These are phyloP conservation scores for Penicillium thymicola DNA, from an alignment of 2,329 filamentous ascomycete species.

Conservation along the genomic window DNA sequence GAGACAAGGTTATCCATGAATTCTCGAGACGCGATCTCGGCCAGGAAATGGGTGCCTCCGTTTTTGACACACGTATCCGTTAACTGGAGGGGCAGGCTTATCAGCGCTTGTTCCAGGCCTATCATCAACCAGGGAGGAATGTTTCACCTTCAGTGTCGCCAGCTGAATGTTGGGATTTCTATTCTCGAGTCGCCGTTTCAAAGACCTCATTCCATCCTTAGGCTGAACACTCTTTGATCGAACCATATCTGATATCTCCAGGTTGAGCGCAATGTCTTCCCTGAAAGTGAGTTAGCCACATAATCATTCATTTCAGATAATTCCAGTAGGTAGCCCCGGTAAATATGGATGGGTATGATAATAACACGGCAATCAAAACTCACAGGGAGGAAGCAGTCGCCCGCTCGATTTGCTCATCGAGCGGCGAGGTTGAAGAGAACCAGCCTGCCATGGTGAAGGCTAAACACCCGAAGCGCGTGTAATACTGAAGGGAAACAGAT, in stretches of 20 bases:
- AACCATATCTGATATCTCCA: conserved; percentile 97
- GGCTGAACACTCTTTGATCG: conserved; percentile 95
- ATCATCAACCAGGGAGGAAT: conserved; percentile 57
- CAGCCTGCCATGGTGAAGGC: conserved; percentile 82
- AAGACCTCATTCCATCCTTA: conserved; percentile 94
- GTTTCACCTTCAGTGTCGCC: conserved; percentile 78
- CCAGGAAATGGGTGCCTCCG: conserved; percentile 89
- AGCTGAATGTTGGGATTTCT: conserved; percentile 97
- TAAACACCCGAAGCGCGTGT: background rate
- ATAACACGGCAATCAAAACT: conserved; percentile 31
- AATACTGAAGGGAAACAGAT: background rate
- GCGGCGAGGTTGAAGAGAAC: conserved; percentile 87
- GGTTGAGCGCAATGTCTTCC: conserved; percentile 93
- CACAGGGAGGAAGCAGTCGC: conserved; percentile 93
- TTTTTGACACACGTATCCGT: conserved; percentile 99
- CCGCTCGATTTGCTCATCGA: conserved; percentile 96
- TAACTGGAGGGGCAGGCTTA: conserved; percentile 52
- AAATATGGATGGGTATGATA: conserved; percentile 6
- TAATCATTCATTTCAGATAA: background rate
- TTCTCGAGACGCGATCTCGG: conserved; percentile 92
- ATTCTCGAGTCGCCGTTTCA: conserved; percentile 92
- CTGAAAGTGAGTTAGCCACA: conserved; percentile 45
- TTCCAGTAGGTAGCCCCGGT: background rate
- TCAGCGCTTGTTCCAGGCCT: conserved; percentile 67
- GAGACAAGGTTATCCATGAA: conserved; percentile 98